Conservation (phyloP, 306 rosid species). For the Parietaria judaica region DNA sequence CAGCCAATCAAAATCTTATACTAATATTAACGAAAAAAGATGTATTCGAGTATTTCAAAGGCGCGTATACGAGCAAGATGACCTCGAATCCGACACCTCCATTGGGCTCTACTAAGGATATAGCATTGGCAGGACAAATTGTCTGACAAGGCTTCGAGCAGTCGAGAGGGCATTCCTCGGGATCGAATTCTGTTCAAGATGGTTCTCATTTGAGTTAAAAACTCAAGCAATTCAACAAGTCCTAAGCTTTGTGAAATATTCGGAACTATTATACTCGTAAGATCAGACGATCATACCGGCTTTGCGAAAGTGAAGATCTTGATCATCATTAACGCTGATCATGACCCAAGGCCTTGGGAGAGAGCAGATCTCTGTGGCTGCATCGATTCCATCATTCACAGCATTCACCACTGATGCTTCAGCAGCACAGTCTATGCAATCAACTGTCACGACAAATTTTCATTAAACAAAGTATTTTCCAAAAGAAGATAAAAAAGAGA, state of each 20-base stretch:
- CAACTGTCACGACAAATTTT: slow-evolving; percentile 48
- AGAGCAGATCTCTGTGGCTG: slow-evolving; percentile 41
- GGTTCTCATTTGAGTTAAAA: background rate
- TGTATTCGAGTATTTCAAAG: background rate
- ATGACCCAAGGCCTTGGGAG: slow-evolving; percentile 77
- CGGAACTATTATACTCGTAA: background rate
- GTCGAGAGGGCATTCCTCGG: slow-evolving; percentile 75
- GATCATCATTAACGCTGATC: slow-evolving; percentile 84
- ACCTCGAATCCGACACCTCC: slow-evolving; percentile 27
- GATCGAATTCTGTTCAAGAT: slow-evolving; percentile 68
- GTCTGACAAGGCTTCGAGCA: slow-evolving; percentile 71
- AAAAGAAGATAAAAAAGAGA: too few species aligned
- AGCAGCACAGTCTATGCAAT: slow-evolving; percentile 97
- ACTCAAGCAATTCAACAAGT: background rate
- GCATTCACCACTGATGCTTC: slow-evolving; percentile 79
- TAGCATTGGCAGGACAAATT: slow-evolving; percentile 92
- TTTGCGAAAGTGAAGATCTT: slow-evolving; percentile 91
- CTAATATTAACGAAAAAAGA: too few species aligned
- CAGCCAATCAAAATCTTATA: slow-evolving; percentile 4
- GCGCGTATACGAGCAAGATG: background rate
- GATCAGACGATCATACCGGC: slow-evolving; percentile 41
- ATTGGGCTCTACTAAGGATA: slow-evolving; percentile 32
- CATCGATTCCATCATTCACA: slow-evolving; percentile 84
- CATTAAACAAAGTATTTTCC: background rate
- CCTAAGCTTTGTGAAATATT: too few species aligned